Evolutionary conservation across 345 rosid genomes (phyloP), one percentile per base, ranked within the genome.

Genomic region (Barbarea vulgaris): DNA sequence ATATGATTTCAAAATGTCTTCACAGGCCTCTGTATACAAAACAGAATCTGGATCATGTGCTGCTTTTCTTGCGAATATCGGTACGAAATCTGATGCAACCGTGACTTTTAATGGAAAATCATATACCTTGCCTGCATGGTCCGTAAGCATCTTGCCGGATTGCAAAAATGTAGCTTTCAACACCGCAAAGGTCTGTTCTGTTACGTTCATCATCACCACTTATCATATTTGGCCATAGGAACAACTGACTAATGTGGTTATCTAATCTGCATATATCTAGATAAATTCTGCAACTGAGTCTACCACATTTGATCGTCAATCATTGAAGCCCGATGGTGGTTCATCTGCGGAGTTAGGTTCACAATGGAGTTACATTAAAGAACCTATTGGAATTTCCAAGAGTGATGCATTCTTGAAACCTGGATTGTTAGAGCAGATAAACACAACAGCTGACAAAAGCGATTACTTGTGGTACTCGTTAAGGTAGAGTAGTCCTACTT

Each of bases 71-170:
- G 97, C 98, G 64, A 94, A 94, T 62, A 0, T 48, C 28, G 95
- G 81, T 63, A 82, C 83, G 17, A 51, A 75, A 22, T 76, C 96
- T 44, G 95, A 88, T 74, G 85, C 80, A 47, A 88, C 88, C 18
- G 88, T 86, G 63, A 84, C 65, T 58, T 94, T 91, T 80, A 87
- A 77, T 62, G 93, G 91, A 67, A 85, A 84, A 55, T 81, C 93
- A 68, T 91, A 94, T 73, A 71, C 17, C 69, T 77, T 94, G 82
- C 98, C 98, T 50, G 92, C 88, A 7, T 94, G 98, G 98, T 91
- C 98, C 9, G 98, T 94, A 64, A 94, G 97, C 88, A 90, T 94
- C 83, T 84, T 94, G 57, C 98, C 98, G 13, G 96, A 94, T 82
- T 91, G 98, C 91, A 90, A 88, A 73, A 94, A 81, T 50, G 97